Conservation (phyloP, 2,329 filamentous ascomycete species). For the Zopfia rhizophila region DNA sequence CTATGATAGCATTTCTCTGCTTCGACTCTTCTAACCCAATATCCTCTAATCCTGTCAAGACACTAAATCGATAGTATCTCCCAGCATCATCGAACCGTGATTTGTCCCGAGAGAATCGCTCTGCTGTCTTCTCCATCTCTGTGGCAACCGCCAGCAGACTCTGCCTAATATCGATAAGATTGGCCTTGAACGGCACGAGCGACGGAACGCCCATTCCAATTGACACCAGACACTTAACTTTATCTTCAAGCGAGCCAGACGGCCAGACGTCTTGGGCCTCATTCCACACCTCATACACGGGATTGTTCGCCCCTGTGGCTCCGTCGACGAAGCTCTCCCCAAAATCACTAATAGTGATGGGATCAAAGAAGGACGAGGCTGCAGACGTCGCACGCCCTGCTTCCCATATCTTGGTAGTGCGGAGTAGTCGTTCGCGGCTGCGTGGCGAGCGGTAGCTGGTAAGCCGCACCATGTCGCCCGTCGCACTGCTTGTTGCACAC, state of each 20-base stretch:
- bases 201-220: slow-evolving; percentile 14
- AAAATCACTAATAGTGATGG: slow-evolving; percentile 51
- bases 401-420: slow-evolving; percentile 21
- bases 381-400: slow-evolving; percentile 41
- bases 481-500: slow-evolving; percentile 22
- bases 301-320: slow-evolving; percentile 54
- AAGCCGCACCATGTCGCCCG: slow-evolving; percentile 17
- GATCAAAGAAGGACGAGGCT: slow-evolving; percentile 42
- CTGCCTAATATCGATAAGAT: slow-evolving; percentile 5
- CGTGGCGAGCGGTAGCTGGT: slow-evolving; percentile 21
- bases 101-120: too few species aligned
- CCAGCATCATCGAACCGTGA: too few species aligned
- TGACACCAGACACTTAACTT: slow-evolving; percentile 52
- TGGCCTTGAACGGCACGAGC: slow-evolving; percentile 9
- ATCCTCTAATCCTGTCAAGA: too few species aligned
- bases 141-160: too few species aligned
- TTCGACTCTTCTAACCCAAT: too few species aligned
- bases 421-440: slow-evolving; percentile 19
- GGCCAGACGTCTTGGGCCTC: slow-evolving; percentile 53
- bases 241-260: slow-evolving; percentile 21
- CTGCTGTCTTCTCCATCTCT: too few species aligned
- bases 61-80: too few species aligned
- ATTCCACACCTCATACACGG: slow-evolving; percentile 50
- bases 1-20: too few species aligned
- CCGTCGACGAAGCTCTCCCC: slow-evolving; percentile 54